Evolutionary conservation across 768 basidiomycete species (phyloP).

Genomic region (Lactarius evosmus): DNA sequence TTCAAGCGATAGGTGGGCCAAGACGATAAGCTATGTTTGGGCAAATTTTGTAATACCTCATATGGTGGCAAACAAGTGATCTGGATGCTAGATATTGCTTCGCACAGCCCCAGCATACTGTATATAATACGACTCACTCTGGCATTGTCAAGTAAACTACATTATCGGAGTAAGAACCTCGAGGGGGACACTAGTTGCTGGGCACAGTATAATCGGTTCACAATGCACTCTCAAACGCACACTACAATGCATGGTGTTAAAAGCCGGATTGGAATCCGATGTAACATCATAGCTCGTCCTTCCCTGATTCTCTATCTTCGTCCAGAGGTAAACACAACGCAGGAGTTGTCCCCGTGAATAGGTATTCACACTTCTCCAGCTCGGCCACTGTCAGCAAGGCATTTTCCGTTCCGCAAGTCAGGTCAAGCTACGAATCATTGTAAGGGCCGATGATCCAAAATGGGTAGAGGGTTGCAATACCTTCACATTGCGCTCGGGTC

Average conservation of each 20-base stretch:
- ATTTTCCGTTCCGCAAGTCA: slow-evolving; percentile 87
- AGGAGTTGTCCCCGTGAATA: slow-evolving; percentile 79
- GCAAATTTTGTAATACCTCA: neutral
- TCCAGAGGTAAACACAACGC: slow-evolving; percentile 70
- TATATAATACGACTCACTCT: neutral
- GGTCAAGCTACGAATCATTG: slow-evolving; percentile 53
- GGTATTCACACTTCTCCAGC: slow-evolving; percentile 95
- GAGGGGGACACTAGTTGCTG: neutral
- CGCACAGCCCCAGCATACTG: neutral
- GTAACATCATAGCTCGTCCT: slow-evolving; percentile 35
- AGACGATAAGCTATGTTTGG: neutral
- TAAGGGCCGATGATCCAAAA: slow-evolving; percentile 8
- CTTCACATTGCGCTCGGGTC: slow-evolving; percentile 81
- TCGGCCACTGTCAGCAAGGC: slow-evolving; percentile 73
- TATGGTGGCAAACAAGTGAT: neutral
- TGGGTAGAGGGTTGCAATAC: slow-evolving; percentile 40
- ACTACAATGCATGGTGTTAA: neutral
- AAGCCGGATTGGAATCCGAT: neutral
- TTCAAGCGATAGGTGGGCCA: neutral
- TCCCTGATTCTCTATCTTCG: slow-evolving; percentile 35
- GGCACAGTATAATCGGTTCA: neutral
- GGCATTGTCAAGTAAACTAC: neutral
- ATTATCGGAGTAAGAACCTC: neutral
- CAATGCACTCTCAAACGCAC: neutral
- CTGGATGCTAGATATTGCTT: neutral